Evolutionary conservation across 345 rosid species (phyloP).

Genomic region (Euphorbia peplus): DNA sequence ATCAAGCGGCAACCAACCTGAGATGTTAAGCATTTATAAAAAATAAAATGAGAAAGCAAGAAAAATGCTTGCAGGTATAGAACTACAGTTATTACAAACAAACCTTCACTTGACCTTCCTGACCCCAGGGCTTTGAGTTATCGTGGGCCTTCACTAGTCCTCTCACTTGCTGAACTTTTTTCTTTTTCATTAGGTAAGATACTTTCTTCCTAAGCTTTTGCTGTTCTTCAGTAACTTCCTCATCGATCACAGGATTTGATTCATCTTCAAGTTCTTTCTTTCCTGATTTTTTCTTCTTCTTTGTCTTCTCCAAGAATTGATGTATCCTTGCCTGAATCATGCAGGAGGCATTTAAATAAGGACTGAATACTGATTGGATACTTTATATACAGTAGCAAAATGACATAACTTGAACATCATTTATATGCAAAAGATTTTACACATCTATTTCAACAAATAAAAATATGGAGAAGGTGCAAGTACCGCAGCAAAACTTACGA

Average conservation of each 20-base stretch:
- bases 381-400: neutral
- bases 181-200: constrained; percentile 53
- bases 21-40: constrained; percentile 22
- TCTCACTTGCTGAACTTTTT: constrained; percentile 58
- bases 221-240: constrained; percentile 40
- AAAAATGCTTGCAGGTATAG: constrained; percentile 11
- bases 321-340: constrained; percentile 64
- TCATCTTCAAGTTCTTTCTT: constrained; percentile 26
- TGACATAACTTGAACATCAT: neutral
- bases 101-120: constrained; percentile 87
- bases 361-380: neutral
- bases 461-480: neutral
- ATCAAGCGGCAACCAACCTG: constrained; percentile 92
- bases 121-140: constrained; percentile 81
- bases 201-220: constrained; percentile 60
- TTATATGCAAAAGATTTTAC: neutral
- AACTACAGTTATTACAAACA: constrained; percentile 19
- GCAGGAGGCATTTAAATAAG: constrained; percentile 3
- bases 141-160: constrained; percentile 54
- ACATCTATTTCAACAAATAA: neutral
- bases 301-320: constrained; percentile 66
- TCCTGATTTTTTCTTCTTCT: constrained; percentile 44
- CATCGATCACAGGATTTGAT: constrained; percentile 33
- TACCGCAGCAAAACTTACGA: neutral
- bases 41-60: neutral